phyloP scores from a whole-genome alignment of 768 basidiomycete species.

The Leucogyrophana mollusca region DNA sequence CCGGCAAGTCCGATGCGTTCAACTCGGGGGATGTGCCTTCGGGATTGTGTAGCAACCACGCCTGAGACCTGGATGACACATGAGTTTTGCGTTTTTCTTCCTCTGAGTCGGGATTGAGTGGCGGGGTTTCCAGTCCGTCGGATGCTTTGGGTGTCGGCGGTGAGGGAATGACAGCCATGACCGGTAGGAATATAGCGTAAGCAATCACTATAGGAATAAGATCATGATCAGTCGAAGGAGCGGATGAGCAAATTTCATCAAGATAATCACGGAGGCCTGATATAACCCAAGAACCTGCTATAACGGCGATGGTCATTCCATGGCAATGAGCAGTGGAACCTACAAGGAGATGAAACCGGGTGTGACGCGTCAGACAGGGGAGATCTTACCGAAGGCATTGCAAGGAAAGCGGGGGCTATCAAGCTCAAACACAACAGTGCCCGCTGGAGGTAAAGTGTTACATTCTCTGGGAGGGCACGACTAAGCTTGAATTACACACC shows the following conservation, averaged over 20 bases:
- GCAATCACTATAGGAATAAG: constrained; percentile 1
- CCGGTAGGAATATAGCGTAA: constrained; percentile 6
- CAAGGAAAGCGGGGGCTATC: constrained; percentile 34
- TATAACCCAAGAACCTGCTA: constrained; percentile 31
- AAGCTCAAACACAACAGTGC: constrained; percentile 30
- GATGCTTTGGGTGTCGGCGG: constrained; percentile 17
- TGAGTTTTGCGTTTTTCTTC: constrained; percentile 4
- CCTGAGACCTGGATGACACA: constrained; percentile 2
- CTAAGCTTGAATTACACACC: constrained; percentile 4
- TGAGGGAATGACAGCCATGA: constrained; percentile 4
- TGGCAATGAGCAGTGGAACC: constrained; percentile 30
- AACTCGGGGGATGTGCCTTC: constrained; percentile 10
- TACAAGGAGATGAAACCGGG: constrained; percentile 3
- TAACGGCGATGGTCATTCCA: constrained; percentile 23
- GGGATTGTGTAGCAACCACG: constrained; percentile 8
- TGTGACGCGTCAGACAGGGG: too few species aligned
- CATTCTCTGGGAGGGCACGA: too few species aligned
- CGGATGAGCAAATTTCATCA: neutral
- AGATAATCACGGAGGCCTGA: constrained; percentile 34
- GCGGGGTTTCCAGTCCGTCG: constrained; percentile 10
- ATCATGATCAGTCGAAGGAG: neutral
- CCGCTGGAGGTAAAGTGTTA: constrained; percentile 9
- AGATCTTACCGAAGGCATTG: constrained; percentile 28
- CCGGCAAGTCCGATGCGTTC: constrained; percentile 1
- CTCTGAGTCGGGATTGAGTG: neutral